Evolutionary conservation across 148 eudicot species (phyloP).

Genomic region (Spergularia marina): DNA sequence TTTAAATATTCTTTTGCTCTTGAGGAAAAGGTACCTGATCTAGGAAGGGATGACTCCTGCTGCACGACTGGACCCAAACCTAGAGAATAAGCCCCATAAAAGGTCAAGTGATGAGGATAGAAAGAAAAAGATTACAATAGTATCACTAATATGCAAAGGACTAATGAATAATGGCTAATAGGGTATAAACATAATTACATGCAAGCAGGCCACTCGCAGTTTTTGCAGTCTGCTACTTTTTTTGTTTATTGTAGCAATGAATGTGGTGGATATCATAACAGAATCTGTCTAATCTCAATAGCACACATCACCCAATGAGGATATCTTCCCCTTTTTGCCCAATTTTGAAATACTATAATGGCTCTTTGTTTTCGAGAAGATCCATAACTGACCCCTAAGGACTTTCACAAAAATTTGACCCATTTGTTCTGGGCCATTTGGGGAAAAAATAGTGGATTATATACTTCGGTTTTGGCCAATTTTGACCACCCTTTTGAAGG

Average conservation of each 20-base stretch:
- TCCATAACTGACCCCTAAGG: no score
- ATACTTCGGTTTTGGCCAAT: no score
- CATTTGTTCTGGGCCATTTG: no score
- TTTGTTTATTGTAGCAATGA: neutral
- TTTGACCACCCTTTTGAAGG: no score
- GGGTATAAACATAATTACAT: conserved; percentile 1
- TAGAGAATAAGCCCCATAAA: conserved; percentile 9
- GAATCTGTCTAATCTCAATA: no score
- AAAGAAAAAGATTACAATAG: neutral
- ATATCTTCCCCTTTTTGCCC: no score
- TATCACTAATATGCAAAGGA: neutral
- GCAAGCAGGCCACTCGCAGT: neutral
- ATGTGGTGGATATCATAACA: no score
- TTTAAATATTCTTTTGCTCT: neutral
- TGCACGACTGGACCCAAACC: conserved; percentile 17
- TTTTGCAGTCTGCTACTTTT: neutral
- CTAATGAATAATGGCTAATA: neutral
- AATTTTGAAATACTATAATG: no score
- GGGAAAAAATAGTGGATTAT: no score
- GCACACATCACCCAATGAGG: no score
- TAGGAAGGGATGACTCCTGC: conserved; percentile 20
- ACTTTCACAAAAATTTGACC: no score
- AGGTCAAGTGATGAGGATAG: neutral
- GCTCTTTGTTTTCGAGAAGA: no score
- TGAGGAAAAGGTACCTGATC: conserved; percentile 26